Base-by-base conservation (phyloP, 257 asterid species). In the Galeopsis tetrahit region DNA sequence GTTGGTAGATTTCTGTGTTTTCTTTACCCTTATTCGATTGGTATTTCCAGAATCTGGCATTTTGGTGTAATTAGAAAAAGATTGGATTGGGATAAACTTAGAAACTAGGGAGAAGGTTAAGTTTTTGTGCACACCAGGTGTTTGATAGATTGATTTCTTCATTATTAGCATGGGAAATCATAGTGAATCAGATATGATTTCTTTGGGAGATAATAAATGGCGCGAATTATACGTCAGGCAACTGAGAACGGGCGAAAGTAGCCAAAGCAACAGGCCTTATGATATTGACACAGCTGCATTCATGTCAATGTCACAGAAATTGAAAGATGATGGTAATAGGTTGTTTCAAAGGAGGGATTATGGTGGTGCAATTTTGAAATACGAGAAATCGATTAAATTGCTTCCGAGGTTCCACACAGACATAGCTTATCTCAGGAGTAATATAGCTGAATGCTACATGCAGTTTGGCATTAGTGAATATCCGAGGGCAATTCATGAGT, bases 401-500 rank as follows among this genome's bases (percentile, higher is more conserved):
- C 97, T 93, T 56, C 98, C 98, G 0, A 73, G 83, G 48, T 86
- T 82, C 81, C 98, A 92, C 67, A 67, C 86, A 0, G 97, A 93
- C 34, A 87, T 93, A 28, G 87, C 97, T 0, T 80, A 85, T 67
- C 84, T 92, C 4, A 82, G 92, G 60, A 90, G 97, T 59, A 90
- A 92, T 75, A 83, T 92, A 83, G 97, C 98, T 0, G 95, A 89
- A 17, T 90, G 98, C 71, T 92, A 87, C 71, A 88, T 90, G 90
- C 97, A 92, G 80, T 61, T 85, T 69, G 97, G 98, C 2, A 76
- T 88, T 1, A 60, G 67, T 39, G 98, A 92, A 81, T 92, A 84
- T 48, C 93, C 97, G 3, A 82, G 85, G 79, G 98, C 97, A 13
- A 88, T 92, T 58, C 88, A 82, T 34, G 95, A 90, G 76, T 92